Evolutionary conservation across 345 rosid species (phyloP), one percentile per base, ranked within the genome.

Genomic region (Barbarea vulgaris): DNA sequence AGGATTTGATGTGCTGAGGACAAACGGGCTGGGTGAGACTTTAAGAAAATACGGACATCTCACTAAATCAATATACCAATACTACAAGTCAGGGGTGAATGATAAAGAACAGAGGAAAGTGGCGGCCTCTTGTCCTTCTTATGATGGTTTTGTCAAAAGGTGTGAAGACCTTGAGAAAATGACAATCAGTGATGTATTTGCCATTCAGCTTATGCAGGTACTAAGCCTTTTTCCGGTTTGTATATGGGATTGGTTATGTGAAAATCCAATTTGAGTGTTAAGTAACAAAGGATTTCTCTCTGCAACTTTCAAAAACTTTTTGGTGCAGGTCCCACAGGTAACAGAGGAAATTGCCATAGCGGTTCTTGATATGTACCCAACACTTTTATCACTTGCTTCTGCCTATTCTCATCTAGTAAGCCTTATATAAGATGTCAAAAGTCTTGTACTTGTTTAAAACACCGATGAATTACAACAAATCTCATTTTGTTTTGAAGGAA

Each of bases 141-240:
- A 74, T 48, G 80, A 83, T 68, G 83, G 86, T 68, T 94, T 94
- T 73, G 70, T 88, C 73, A 76, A 62, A 82, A 86, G 86, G 76
- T 91, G 93, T 80, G 83, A 87, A 79, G 97, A 91, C 28, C 85
- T 86, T 31, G 96, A 90, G 34, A 90, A 85, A 82, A 76, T 90
- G 87, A 91, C 97, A 30, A 87, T 90, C 56, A 80, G 96, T 61
- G 98, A 91, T 73, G 97, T 91, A 41, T 94, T 94, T 83, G 88
- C 95, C 44, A 83, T 81, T 75, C 96, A 91, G 84, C 95, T 94
- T 70, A 91, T 94, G 98, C 96, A 91, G 97, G 98, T 94, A 84
- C 44, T 24, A 24, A 31, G 7, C 69, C 63, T 54, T 51, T 28
- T 4, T 30, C 19, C 1, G 4, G 27, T 25, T 46, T 3, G 3